A percentile compares a stretch with the other conserved stretches of the same genome.
Conservation (phyloP, 148 eudicot genomes). For the Mesembryanthemum crystallinum region DNA sequence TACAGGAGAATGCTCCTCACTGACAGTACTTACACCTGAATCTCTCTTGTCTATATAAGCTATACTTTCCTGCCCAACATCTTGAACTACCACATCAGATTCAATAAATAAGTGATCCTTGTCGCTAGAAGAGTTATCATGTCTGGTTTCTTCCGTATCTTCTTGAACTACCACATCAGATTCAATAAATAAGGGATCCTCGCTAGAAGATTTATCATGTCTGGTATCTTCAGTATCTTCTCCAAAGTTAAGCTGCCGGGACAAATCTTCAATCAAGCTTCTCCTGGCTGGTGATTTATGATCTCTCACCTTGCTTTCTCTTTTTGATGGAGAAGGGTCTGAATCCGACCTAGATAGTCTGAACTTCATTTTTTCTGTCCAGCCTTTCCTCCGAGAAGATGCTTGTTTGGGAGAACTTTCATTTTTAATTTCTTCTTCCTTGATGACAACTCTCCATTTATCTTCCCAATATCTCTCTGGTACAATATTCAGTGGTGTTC, state of each 20-base stretch:
- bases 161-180: slow-evolving; percentile 33
- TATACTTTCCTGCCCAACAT: slow-evolving; percentile 26
- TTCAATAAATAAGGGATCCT: slow-evolving; percentile 25
- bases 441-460: slow-evolving; percentile 82
- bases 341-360: slow-evolving; percentile 65
- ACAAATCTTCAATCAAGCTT: slow-evolving; percentile 68
- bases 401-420: slow-evolving; percentile 31
- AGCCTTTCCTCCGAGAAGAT: slow-evolving; percentile 50
- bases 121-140: no score
- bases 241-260: slow-evolving; percentile 57
- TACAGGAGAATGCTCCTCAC: slow-evolving; percentile 58
- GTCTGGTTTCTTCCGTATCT: no score
- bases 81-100: slow-evolving; percentile 31
- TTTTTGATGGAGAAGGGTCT: slow-evolving; percentile 59
- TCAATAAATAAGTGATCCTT: slow-evolving; percentile 26
- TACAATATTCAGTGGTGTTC: slow-evolving; percentile 42
- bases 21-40: slow-evolving; percentile 37
- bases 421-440: slow-evolving; percentile 62
- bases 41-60: slow-evolving; percentile 24
- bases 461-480: slow-evolving; percentile 99
- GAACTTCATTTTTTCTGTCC: slow-evolving; percentile 77
- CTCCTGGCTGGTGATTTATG: slow-evolving; percentile 51
- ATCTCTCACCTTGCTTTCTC: slow-evolving; percentile 32
- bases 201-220: slow-evolving; percentile 21
- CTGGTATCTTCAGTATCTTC: slow-evolving; percentile 40